Conservation (phyloP, 163 green algal genomes). For the Volvox carteri region DNA sequence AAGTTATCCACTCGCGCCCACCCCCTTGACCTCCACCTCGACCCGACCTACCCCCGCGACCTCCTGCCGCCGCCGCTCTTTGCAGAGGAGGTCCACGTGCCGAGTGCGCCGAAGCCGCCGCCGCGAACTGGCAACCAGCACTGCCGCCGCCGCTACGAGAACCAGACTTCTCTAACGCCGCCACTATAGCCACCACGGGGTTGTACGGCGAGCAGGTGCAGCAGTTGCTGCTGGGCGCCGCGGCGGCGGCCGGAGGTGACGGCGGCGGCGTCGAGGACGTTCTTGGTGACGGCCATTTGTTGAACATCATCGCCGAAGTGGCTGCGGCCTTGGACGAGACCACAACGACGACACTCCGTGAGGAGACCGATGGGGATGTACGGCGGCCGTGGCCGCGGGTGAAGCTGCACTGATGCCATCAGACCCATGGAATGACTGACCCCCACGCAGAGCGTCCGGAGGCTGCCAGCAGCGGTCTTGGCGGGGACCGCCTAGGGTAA, state of each 20-base stretch:
- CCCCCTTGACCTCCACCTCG: no score
- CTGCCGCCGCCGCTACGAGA: constrained; percentile 9
- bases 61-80: no score
- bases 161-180: not conserved
- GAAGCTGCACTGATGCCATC: no score
- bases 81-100: not conserved
- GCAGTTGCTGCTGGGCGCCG: constrained; percentile 11
- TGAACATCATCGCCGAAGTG: constrained; percentile 17
- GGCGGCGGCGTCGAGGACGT: constrained; percentile 2
- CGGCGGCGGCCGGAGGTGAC: not conserved
- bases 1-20: no score
- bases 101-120: not conserved
- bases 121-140: not conserved
- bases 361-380: no score
- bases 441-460: no score
- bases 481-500: no score
- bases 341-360: no score
- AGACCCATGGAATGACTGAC: no score
- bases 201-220: not conserved
- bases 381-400: no score
- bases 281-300: not conserved
- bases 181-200: not conserved
- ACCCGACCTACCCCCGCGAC: no score
- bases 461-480: no score
- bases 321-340: not conserved